A percentile compares a stretch with the other conserved stretches of the same genome.
These are phyloP conservation scores for Debaryomyces hansenii DNA, from an alignment of 805 yeast genomes.

Conservation along the genomic window DNA sequence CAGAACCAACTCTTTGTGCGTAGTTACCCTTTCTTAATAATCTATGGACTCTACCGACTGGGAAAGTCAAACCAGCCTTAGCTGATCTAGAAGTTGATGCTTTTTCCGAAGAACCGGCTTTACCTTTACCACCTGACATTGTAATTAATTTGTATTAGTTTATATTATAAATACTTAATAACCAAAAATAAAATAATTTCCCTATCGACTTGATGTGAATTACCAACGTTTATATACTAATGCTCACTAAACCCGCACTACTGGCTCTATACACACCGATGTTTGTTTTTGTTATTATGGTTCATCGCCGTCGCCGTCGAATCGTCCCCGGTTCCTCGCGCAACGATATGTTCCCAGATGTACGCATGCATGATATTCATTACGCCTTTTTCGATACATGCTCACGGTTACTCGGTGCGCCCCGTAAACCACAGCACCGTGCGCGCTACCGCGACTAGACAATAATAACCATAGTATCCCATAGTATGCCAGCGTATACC, in stretches of 20 bases:
- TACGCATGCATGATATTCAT: background rate
- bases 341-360: background rate
- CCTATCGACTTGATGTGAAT: background rate
- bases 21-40: slow-evolving; percentile 95
- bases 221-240: background rate
- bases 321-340: too few relatives aligned
- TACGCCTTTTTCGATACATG: background rate
- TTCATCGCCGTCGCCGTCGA: background rate
- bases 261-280: background rate
- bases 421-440: background rate
- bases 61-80: slow-evolving; percentile 98
- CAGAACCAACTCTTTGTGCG: slow-evolving; percentile 98
- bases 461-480: too few relatives aligned
- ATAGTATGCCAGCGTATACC: too few relatives aligned
- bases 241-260: background rate
- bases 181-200: background rate
- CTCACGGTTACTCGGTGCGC: background rate
- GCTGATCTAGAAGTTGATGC: slow-evolving; percentile 98
- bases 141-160: slow-evolving; percentile 13
- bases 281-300: background rate
- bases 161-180: slow-evolving; percentile 5
- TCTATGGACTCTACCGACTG: slow-evolving; percentile 99
- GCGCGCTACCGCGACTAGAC: background rate
- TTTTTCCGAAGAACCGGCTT: slow-evolving; percentile 93
- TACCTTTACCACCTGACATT: slow-evolving; percentile 88